phyloP scores from a whole-genome alignment of 768 basidiomycete species.

The Lactifluus echinatus region DNA sequence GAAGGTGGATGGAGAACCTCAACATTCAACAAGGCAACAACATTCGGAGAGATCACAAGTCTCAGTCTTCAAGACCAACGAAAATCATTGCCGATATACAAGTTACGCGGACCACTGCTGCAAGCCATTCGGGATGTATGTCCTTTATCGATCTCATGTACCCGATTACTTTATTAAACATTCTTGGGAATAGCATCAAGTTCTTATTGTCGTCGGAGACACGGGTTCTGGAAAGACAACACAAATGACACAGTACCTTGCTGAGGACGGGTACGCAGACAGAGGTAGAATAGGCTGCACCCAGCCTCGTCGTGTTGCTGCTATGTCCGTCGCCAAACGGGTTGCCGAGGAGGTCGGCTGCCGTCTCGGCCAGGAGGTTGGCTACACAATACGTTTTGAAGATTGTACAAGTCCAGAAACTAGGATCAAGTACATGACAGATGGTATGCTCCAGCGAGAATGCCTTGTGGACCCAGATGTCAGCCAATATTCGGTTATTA shows the following conservation, averaged over 20 bases:
- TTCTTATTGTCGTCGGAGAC: conserved; percentile 96
- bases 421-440: conserved; percentile 99
- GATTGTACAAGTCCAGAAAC: conserved; percentile 99
- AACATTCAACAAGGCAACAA: conserved; percentile 91
- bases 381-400: conserved; percentile 98
- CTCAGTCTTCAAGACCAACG: conserved; percentile 93
- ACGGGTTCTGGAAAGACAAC: conserved; percentile 99
- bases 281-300: conserved; percentile 91
- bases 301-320: conserved; percentile 97
- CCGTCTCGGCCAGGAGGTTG: conserved; percentile 93
- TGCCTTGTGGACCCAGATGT: conserved; percentile 92
- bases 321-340: conserved; percentile 98
- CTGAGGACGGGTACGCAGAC: conserved; percentile 90
- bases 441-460: conserved; percentile 98
- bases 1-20: conserved; percentile 82
- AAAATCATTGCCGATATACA: conserved; percentile 87
- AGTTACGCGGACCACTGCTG: conserved; percentile 82
- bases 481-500: conserved; percentile 87
- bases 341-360: conserved; percentile 98
- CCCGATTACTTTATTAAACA: conserved; percentile 21
- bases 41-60: conserved; percentile 86
- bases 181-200: conserved; percentile 62
- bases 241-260: conserved; percentile 97
- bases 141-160: conserved; percentile 17
- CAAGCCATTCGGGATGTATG: conserved; percentile 84